A percentile compares a stretch with the other conserved stretches of the same genome.
These are phyloP conservation scores for Fusarium siculi DNA, from an alignment of 2,329 filamentous ascomycete genomes.

Conservation along the genomic window DNA sequence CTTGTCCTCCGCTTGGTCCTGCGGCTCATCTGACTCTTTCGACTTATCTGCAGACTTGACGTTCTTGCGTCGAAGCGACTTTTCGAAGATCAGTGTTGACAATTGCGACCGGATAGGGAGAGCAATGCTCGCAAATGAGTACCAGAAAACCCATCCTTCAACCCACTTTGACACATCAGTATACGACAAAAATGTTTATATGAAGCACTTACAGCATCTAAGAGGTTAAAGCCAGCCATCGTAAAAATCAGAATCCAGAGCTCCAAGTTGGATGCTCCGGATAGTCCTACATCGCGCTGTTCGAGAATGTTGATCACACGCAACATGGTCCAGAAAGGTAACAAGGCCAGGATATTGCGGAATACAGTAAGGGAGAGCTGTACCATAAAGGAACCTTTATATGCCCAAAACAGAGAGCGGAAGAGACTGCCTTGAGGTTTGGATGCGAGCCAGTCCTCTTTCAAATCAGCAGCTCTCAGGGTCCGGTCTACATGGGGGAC, in stretches of 20 bases:
- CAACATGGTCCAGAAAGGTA: constrained; percentile 76
- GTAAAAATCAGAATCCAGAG: constrained; percentile 76
- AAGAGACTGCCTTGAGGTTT: constrained; percentile 65
- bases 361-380: constrained; percentile 69
- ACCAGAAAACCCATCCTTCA: constrained; percentile 75
- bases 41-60: constrained; percentile 70
- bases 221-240: constrained; percentile 69
- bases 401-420: constrained; percentile 67
- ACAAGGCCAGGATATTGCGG: constrained; percentile 70
- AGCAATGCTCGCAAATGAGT: constrained; percentile 69
- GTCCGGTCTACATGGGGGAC: constrained; percentile 69
- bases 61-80: constrained; percentile 81
- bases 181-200: background rate
- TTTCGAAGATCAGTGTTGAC: constrained; percentile 78
- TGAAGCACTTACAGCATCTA: constrained; percentile 54
- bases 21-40: constrained; percentile 48
- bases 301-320: constrained; percentile 75
- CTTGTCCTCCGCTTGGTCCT: constrained; percentile 56
- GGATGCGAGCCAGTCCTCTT: constrained; percentile 60
- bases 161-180: constrained; percentile 56
- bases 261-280: constrained; percentile 56
- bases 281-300: constrained; percentile 55
- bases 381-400: constrained; percentile 63
- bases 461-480: constrained; percentile 62
- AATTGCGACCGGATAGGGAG: constrained; percentile 77